Evolutionary conservation across 2,329 filamentous ascomycete genomes (phyloP), one percentile per base, ranked within the genome.

Genomic region (Cryphonectria carpinicola): DNA sequence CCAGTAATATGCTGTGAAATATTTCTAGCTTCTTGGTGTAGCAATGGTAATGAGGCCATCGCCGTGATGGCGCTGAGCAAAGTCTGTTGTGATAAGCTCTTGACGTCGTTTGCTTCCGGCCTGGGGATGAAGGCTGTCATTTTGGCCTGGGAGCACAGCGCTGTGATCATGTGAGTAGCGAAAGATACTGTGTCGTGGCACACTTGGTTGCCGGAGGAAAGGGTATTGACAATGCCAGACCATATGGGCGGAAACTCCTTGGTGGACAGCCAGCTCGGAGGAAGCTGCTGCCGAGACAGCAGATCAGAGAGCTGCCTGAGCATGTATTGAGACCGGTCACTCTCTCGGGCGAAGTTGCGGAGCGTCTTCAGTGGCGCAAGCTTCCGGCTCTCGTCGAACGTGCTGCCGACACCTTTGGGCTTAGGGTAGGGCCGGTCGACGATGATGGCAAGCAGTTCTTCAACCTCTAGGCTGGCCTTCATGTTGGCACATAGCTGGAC

Each of bases 261-360:
- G 0, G 83, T 84, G 6, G 81, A 80, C 37, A 87, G 76, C 85
- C 85, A 87, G 13, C 81, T 78, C 5, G 77, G 66, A 0, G 83
- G 83, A 35, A 87, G 73, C 5, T 73, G 70, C 1, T 77, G 78
- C 43, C 73, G 74, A 5, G 76, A 74, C 35, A 87, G 73, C 25
- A 86, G 73, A 0, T 54, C 69, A 0, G 79, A 76, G 28, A 85
- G 75, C 56, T 81, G 78, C 46, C 80, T 78, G 39, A 84, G 80
- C 37, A 81, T 75, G 66, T 80, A 80, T 0, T 79, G 75, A 8
- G 72, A 72, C 4, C 78, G 78, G 19, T 75, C 75, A 4, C 77
- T 80, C 10, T 77, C 75, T 10, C 74, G 71, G 3, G 78, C 76
- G 65, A 82, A 82, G 10, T 78, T 77, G 62, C 77, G 74, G 19